Evolutionary conservation across 768 basidiomycete genomes (phyloP), one percentile per base, ranked within the genome.

Genomic region (Trametes sanguinea): DNA sequence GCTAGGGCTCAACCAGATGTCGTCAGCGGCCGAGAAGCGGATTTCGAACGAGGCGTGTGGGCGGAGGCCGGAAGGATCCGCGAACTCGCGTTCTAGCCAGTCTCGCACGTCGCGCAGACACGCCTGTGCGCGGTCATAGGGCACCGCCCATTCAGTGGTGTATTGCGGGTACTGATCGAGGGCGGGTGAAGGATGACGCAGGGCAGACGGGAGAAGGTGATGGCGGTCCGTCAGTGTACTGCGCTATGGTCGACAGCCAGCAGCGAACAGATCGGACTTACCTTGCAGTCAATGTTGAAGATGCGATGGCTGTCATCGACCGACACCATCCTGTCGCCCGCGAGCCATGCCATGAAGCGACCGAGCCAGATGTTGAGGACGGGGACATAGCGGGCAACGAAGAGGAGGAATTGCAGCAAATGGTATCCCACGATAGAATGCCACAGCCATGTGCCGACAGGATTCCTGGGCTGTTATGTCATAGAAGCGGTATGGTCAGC

Each of bases 111-210:
- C 91, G 37, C 75, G 75, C 53, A 99, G 80, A 68, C 91, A 94
- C 1, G 81, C 78, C 56, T 76, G 75, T 2, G 94, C 82, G 54
- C 84, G 76, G 46, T 82, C 77, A 66, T 88, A 87, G 5, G 95
- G 93, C 40, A 99, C 81, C 4, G 93, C 92, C 88, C 94, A 96
- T 76, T 99, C 97, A 10, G 92, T 94, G 2, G 97, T 98, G 74
- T 94, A 89, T 74, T 98, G 95, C 1, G 86, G 87, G 74, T 89
- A 93, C 94, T 95, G 70, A 22, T 22, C 22, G 22, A 22, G 22
- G 22, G 51, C 39, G 48, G 33, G 51, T 32, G 44, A n/a, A 43
- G 30, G 57, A 43, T 17, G 45, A 43, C 37, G 43, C 6, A 29
- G 22, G 42, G 22, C 30, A 42, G 45, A 50, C 14, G 30, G 10